Base-by-base conservation (phyloP, 352 stramenopile species). In the Phytophthora cajani region DNA sequence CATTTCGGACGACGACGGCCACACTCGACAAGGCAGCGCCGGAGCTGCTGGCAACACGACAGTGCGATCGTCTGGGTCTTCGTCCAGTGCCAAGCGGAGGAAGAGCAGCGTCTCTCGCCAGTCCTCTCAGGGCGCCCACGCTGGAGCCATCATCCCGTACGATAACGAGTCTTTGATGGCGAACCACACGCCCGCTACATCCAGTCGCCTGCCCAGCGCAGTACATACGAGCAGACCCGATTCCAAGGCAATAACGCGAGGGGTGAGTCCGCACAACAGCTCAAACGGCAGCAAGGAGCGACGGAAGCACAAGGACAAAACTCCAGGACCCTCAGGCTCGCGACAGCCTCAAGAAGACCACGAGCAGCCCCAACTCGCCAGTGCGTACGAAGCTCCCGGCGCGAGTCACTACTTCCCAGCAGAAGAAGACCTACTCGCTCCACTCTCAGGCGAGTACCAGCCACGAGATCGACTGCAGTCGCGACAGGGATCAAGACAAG, bases 381-480 rank as follows among this genome's bases (percentile, higher is more conserved):
- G 66, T 16, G 58, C 61, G 7, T 75, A 75, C 14, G 62, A 78
- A 38, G 67, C 61, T 27, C 67, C 61, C 23, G 58, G 66, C 23
- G 66, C 67, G 14, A 65, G 66, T 62, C 51, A 72, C n/a, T 67
- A 56, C 7, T 75, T 69, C 46, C 56, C 67, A 36, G 67, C 30
- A 14, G 74, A 88, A 2, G 71, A 74, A 0, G 79, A 87, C 47
- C 50, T 89, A 12, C 60, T 92, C 8, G 44, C 75, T 2, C 79
- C 83, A 30, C 38, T 89, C 0, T 60, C 67, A 1, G 62, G 70
- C 12, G 82, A 90, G 17, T 94, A 94, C 55, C 83, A 90, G 54
- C 80, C 88, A 10, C 75, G 85, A 12, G 88, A 95, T 67, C 83
- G 88, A 3, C 74, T 95, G 23, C 83, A 93, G 51, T 95, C 88